Conservation (phyloP, 257 asterid genomes). For the Capsicum baccatum region DNA sequence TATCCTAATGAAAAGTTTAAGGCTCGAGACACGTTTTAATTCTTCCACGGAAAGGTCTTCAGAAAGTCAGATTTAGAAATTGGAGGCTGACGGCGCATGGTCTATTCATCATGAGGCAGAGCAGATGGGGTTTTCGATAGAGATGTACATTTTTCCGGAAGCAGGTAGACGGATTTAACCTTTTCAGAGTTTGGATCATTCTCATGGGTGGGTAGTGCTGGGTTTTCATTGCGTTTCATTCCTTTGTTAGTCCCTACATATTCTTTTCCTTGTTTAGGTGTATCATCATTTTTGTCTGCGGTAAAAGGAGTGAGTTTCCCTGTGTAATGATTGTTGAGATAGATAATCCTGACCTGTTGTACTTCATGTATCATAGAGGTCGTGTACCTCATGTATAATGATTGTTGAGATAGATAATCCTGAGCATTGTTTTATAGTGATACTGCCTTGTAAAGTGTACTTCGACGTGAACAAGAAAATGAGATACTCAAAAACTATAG, state of each 20-base stretch:
- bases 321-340: conserved; percentile 41
- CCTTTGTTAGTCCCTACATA: conserved; percentile 33
- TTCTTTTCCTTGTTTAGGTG: conserved; percentile 45
- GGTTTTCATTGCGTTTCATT: conserved; percentile 33
- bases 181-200: conserved; percentile 36
- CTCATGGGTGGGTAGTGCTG: conserved; percentile 41
- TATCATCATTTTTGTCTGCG: conserved; percentile 47
- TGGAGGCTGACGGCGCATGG: conserved; percentile 30
- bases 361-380: conserved; percentile 58
- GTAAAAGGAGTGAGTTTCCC: conserved; percentile 18
- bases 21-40: conserved; percentile 37
- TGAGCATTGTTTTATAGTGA: conserved; percentile 25
- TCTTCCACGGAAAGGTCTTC: conserved; percentile 32
- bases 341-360: conserved; percentile 35
- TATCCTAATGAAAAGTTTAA: conserved; percentile 33
- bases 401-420: no score
- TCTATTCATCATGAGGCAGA: conserved; percentile 29
- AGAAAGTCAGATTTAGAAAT: conserved; percentile 22
- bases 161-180: conserved; percentile 42
- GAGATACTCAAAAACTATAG: neutral
- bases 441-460: conserved; percentile 40
- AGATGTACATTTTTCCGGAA: conserved; percentile 55
- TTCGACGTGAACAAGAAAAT: conserved; percentile 38
- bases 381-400: conserved; percentile 41
- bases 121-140: conserved; percentile 36